Evolutionary conservation across 208 protist species (phyloP).

Genomic region (Strigomonas culicis): DNA sequence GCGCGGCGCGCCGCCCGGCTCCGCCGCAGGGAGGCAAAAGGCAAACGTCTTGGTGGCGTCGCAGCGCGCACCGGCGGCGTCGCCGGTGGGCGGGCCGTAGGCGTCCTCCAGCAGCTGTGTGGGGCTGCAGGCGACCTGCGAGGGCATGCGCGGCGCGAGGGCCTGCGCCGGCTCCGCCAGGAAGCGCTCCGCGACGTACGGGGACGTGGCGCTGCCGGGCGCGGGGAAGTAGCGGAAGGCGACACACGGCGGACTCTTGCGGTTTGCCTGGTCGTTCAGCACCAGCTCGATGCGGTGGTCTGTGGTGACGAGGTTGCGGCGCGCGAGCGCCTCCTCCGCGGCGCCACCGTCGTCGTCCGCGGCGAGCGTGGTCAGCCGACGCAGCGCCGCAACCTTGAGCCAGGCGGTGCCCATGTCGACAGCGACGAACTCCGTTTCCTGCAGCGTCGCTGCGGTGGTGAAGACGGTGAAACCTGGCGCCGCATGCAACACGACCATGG

Average conservation of each 20-base stretch:
- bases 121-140: slow-evolving; percentile 55
- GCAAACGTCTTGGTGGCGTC: not conserved
- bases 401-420: slow-evolving; percentile 60
- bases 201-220: slow-evolving; percentile 5
- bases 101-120: slow-evolving; percentile 42
- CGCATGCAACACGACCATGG: too few species aligned
- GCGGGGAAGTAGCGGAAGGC: slow-evolving; percentile 69
- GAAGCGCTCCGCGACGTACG: slow-evolving; percentile 66
- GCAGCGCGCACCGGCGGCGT: not conserved
- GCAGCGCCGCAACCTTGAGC: slow-evolving; percentile 32
- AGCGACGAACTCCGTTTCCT: slow-evolving; percentile 48
- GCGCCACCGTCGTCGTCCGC: not conserved
- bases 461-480: not conserved
- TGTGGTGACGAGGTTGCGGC: too few species aligned
- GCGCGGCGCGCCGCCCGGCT: not conserved
- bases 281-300: slow-evolving; percentile 63
- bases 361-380: slow-evolving; percentile 8
- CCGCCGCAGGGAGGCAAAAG: not conserved
- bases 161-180: slow-evolving; percentile 83
- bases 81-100: not conserved
- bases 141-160: slow-evolving; percentile 74
- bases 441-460: slow-evolving; percentile 7
- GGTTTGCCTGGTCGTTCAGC: slow-evolving; percentile 92
- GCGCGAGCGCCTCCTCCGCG: slow-evolving; percentile 1
- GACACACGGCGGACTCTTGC: slow-evolving; percentile 88